phyloP scores from a whole-genome alignment of 257 asterid genomes.

The Paulownia fortunei region DNA sequence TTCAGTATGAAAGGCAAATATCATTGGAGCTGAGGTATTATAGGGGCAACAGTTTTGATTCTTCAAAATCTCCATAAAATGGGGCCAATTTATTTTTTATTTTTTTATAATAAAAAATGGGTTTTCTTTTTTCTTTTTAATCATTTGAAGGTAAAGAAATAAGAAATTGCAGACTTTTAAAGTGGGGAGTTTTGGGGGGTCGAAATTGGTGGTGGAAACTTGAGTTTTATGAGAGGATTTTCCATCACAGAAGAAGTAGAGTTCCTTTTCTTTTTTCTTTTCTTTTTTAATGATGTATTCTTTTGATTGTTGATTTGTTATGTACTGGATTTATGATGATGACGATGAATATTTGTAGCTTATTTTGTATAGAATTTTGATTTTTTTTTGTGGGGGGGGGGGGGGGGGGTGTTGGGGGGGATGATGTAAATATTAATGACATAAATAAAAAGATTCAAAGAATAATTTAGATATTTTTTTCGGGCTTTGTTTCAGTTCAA shows the following conservation, averaged over 20 bases:
- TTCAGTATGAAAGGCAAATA: constrained; percentile 73
- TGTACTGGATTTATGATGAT: neutral
- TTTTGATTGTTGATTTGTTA: neutral
- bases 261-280: neutral
- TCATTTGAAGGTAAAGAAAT: neutral
- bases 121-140: neutral
- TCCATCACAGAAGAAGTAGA: neutral
- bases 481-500: too few relatives aligned
- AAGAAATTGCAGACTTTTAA: neutral
- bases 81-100: too few relatives aligned
- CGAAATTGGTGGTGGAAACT: constrained; percentile 10
- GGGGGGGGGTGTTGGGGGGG: too few relatives aligned
- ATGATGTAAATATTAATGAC: neutral
- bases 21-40: constrained; percentile 72
- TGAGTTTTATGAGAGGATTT: constrained; percentile 27
- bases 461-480: too few relatives aligned
- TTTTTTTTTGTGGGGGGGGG: neutral
- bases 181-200: too few relatives aligned
- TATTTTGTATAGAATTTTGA: neutral
- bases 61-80: constrained; percentile 52
- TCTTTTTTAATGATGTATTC: neutral
- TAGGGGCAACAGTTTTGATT: constrained; percentile 53
- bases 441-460: neutral
- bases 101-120: too few relatives aligned
- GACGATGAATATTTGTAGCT: neutral